These are phyloP conservation scores for Cymodocea nodosa DNA, from an alignment of 116 monocot genomes.

Conservation along the genomic window DNA sequence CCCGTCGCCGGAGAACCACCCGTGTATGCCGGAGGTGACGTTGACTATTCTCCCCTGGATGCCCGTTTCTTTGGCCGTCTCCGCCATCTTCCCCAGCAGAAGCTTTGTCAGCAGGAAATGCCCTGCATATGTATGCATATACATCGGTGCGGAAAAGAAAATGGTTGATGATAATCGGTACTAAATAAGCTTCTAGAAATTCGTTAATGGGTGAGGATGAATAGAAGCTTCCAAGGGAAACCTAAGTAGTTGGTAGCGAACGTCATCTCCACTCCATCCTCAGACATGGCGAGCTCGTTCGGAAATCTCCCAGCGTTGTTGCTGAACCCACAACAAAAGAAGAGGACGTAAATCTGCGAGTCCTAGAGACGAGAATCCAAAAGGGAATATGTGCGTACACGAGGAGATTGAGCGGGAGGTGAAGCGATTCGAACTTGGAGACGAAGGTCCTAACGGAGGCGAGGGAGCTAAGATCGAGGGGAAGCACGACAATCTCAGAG, in stretches of 20 bases:
- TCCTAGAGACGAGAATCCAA: background rate
- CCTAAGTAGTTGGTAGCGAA: conserved; percentile 31
- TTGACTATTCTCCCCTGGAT: conserved; percentile 69
- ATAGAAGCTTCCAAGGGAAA: background rate
- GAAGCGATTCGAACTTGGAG: conserved; percentile 31
- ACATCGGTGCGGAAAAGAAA: background rate
- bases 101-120: conserved; percentile 63
- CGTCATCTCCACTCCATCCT: conserved; percentile 69
- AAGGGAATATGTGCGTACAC: conserved; percentile 18
- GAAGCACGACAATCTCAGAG: conserved; percentile 39
- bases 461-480: conserved; percentile 69
- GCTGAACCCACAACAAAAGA: conserved; percentile 10
- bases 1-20: conserved; percentile 64
- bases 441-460: conserved; percentile 50
- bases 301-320: conserved; percentile 76
- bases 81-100: conserved; percentile 45
- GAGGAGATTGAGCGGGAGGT: conserved; percentile 65
- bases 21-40: conserved; percentile 63
- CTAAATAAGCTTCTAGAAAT: background rate
- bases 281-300: conserved; percentile 30
- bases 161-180: background rate
- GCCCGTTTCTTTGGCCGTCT: conserved; percentile 47
- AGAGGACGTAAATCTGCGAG: background rate
- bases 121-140: conserved; percentile 15
- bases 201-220: too few species aligned